Evolutionary conservation across 2,329 filamentous ascomycete species (phyloP).

Genomic region (Cladosporium cucumerinum): DNA sequence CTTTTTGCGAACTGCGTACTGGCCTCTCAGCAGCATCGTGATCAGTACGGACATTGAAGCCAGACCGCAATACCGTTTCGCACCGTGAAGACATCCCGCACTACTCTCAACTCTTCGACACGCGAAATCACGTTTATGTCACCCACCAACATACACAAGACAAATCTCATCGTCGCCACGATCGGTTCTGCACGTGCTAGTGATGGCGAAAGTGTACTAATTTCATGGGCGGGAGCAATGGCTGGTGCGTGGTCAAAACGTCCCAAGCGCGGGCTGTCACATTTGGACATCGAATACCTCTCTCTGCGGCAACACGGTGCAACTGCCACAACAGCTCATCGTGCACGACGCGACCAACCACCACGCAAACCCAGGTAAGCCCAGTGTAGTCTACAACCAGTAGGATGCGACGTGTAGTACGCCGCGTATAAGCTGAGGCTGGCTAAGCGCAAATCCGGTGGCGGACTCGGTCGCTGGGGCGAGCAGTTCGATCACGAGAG

Average conservation of each 20-base stretch:
- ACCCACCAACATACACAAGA: neutral
- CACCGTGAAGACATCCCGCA: neutral
- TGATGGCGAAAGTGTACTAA: neutral
- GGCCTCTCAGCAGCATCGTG: too few relatives aligned
- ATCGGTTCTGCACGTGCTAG: neutral
- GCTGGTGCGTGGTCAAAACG: neutral
- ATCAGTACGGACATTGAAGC: neutral
- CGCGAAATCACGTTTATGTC: neutral
- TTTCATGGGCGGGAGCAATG: neutral
- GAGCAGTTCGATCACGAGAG: slow-evolving; percentile 5
- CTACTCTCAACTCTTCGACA: neutral
- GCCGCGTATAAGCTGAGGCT: slow-evolving; percentile 1
- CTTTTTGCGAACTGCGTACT: neutral
- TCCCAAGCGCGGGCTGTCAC: neutral
- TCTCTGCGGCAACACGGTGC: neutral
- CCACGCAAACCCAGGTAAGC: slow-evolving; percentile 1
- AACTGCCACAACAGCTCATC: slow-evolving; percentile 3
- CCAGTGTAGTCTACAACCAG: neutral
- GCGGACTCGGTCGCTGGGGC: neutral
- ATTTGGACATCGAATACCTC: neutral
- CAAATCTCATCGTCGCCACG: neutral
- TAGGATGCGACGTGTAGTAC: neutral
- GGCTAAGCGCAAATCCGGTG: neutral
- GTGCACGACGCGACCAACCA: slow-evolving; percentile 3
- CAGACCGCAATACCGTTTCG: neutral